Evolutionary conservation across 176 grass and related monocot genomes (phyloP).

Genomic region (Triticum urartu): DNA sequence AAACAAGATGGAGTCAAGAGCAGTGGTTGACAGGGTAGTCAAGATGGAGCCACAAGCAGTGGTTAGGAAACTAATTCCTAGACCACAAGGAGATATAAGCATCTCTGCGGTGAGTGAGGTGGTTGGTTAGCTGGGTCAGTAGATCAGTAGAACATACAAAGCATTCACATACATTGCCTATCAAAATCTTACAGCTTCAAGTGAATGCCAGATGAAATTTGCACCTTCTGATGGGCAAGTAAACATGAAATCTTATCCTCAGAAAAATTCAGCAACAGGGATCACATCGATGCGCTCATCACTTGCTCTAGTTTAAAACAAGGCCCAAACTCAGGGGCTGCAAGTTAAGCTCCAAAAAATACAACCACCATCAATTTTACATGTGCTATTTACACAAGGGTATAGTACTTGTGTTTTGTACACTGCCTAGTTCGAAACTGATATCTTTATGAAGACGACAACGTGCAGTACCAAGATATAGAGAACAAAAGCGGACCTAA

Average conservation of each 20-base stretch:
- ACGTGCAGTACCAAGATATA: constrained; percentile 86
- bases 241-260: background rate
- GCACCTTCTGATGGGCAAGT: background rate
- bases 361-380: background rate
- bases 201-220: background rate
- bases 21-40: too few relatives aligned
- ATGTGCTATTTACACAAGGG: constrained; percentile 31
- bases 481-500: constrained; percentile 80
- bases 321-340: background rate
- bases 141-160: background rate
- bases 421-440: constrained; percentile 42
- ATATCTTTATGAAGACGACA: constrained; percentile 84
- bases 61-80: too few relatives aligned
- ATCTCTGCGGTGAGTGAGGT: too few relatives aligned
- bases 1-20: too few relatives aligned
- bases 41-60: too few relatives aligned
- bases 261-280: background rate
- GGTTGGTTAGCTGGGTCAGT: too few relatives aligned
- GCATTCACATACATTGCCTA: background rate
- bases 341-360: background rate
- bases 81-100: too few relatives aligned
- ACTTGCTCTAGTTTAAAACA: background rate
- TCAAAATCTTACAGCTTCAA: background rate
- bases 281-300: background rate
- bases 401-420: background rate